Evolutionary conservation across 805 yeast species (phyloP), one percentile per base, ranked within the genome.

Genomic region (Jamesozyma hellenica): DNA sequence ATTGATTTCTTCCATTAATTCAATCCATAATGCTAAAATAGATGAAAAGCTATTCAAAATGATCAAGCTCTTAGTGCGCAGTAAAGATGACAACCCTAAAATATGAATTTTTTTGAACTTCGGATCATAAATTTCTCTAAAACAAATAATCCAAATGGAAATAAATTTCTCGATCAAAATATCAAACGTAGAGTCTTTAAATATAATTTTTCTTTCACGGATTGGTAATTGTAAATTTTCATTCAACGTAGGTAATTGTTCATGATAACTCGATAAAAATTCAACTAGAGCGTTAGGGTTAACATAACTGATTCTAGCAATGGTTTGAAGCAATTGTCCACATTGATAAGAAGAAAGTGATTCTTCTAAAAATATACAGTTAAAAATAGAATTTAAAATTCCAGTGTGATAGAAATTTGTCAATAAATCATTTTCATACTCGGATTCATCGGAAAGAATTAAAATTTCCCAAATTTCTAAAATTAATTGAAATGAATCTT

Each of bases 1-100:
- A 41, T 77, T 73, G 12, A 82, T 68, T 53, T 86, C 95, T 50
- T 88, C 96, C 36, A 84, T 55, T 43, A 81, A 68, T 37, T 71
- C 64, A 3, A 68, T 61, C 75, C 76, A 71, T 6, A 70, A 46
- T 2, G 61, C 43, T 3, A 66, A 58, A 4, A 74, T 56, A 10
- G 65, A 49, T 3, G 55, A 53, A 19, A 56, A 55, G 34, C 48
- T 60, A n/a, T 53, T 46, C 35, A 63, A 45, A 12, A 64, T 49
- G 1, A 55, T 48, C 2, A 51, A 43, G 18, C 54, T 45, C 2
- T 65, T 65, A 1, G 70, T 61, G 23, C 68, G 58, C 11, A 74
- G 48, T 37, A 82, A 49, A 10, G 78, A 61, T 3, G 80, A 63
- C 8, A 82, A 56, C 0, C 84, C 92, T 42, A 84, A 56, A 3